Percentiles rank a stretch among this genome's conserved stretches.
Evolutionary conservation across 1,139 yeast genomes (phyloP).

Genomic region (Insectozyma bohioensis): DNA sequence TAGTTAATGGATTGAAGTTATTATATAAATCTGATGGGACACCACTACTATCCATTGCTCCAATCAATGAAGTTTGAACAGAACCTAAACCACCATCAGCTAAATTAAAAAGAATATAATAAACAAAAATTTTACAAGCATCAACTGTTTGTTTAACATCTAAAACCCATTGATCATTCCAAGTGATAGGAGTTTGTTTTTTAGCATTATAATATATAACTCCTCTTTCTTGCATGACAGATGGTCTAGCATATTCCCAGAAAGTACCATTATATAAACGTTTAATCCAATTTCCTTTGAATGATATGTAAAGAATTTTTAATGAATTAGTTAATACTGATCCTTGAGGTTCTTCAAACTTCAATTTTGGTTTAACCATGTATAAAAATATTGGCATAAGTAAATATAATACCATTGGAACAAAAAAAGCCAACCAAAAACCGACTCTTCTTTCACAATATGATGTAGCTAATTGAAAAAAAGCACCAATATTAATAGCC

Average conservation of each 20-base stretch:
- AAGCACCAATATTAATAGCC: constrained; percentile 79
- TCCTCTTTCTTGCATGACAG: constrained; percentile 47
- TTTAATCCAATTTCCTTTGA: constrained; percentile 16
- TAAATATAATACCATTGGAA: constrained; percentile 54
- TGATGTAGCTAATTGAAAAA: constrained; percentile 76
- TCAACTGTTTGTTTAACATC: constrained; percentile 59
- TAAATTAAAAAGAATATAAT: constrained; percentile 61
- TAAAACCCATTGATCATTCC: constrained; percentile 59
- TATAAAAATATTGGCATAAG: constrained; percentile 47
- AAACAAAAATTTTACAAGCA: constrained; percentile 63
- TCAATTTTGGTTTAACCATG: constrained; percentile 36
- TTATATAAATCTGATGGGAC: constrained; percentile 71
- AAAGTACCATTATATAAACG: constrained; percentile 36
- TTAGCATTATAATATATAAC: constrained; percentile 26
- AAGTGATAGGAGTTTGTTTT: constrained; percentile 34
- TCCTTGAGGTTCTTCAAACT: constrained; percentile 42
- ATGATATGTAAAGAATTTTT: constrained; percentile 32
- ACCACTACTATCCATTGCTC: constrained; percentile 63
- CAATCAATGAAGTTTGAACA: constrained; percentile 64
- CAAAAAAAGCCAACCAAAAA: constrained; percentile 73
- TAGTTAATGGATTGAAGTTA: constrained; percentile 67
- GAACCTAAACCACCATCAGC: constrained; percentile 67
- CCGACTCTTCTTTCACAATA: constrained; percentile 69
- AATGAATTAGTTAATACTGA: constrained; percentile 43
- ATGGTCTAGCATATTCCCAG: constrained; percentile 59